Evolutionary conservation across 1,139 yeast genomes (phyloP), one percentile per base, ranked within the genome.

Genomic region (Hemisphaericaspora xylofermentans): DNA sequence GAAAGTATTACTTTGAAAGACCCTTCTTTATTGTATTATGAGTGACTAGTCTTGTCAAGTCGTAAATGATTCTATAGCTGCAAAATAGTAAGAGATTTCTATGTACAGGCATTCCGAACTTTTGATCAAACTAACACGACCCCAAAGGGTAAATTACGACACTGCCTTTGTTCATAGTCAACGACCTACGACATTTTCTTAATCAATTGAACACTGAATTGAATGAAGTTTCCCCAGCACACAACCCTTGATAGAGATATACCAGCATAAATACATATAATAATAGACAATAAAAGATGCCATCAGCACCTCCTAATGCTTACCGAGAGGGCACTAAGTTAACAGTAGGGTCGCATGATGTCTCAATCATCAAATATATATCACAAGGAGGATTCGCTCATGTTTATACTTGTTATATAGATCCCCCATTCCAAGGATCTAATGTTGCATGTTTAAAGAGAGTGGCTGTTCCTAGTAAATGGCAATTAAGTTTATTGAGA

Each of bases 371-470:
- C 47, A 78, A 79, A 49, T 83, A 82, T 61, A 61, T 84, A 32
- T 81, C 88, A 2, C 82, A 78, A 51, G 86, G 94, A 36, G 94
- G 94, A 4, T 85, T 84, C 67, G 93, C 94, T 12, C 85, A 81
- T 57, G 89, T 85, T 4, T 85, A 85, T 58, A 73, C 80, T 17
- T 87, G 87, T 46, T 64, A 65, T 19, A 75, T 78, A 25, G 66
- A 70, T 35, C 88, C 88, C 10, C 64, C 73, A 4, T 74, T 65
- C 50, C 62, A 63, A 27, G 71, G 71, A 2, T 67, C 74, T 4
- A 65, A 68, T 14, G 54, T 74, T 1, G 91, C 84, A 1, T 85
- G 94, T 61, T 69, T 86, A 58, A 86, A 86, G 56, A 65, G 93
- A 47, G 94, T 85, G 10, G 78, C 76, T 13, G 91, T 84, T 4